Percentiles rank a stretch among this genome's conserved stretches.
phyloP scores from a whole-genome alignment of 2,329 filamentous ascomycete genomes.

The Rhynchosporium graminicola region DNA sequence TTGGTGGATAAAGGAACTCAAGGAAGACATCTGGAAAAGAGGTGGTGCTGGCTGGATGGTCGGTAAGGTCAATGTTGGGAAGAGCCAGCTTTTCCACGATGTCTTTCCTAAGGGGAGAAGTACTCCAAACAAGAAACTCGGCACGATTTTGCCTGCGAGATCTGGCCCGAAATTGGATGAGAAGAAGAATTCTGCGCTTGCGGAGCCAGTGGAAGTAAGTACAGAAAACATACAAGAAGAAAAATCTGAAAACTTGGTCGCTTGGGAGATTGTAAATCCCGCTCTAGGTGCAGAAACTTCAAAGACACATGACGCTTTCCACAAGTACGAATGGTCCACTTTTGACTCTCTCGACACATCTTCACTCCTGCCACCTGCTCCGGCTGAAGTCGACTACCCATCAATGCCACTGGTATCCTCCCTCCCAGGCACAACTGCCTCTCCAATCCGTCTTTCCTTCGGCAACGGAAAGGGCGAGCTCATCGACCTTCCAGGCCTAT shows the following conservation, averaged over 20 bases:
- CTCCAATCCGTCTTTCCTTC: slow-evolving; percentile 90
- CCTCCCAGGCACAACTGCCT: slow-evolving; percentile 90
- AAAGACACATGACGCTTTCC: slow-evolving; percentile 11
- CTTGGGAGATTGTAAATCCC: background rate
- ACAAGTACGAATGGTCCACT: slow-evolving; percentile 22
- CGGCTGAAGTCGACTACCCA: slow-evolving; percentile 73
- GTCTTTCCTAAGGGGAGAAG: slow-evolving; percentile 77
- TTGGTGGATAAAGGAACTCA: slow-evolving; percentile 90
- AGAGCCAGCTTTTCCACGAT: slow-evolving; percentile 85
- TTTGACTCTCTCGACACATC: slow-evolving; percentile 29
- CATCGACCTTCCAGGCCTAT: slow-evolving; percentile 86
- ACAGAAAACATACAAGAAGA: background rate
- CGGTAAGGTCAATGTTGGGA: slow-evolving; percentile 97
- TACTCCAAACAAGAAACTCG: slow-evolving; percentile 24
- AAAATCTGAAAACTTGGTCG: background rate
- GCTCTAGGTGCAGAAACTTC: slow-evolving; percentile 17
- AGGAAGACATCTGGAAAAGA: slow-evolving; percentile 79
- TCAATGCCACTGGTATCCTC: slow-evolving; percentile 84
- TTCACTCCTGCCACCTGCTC: slow-evolving; percentile 74
- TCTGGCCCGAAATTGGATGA: slow-evolving; percentile 3
- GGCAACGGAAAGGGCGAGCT: slow-evolving; percentile 84
- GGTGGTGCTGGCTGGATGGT: slow-evolving; percentile 94
- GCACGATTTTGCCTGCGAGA: slow-evolving; percentile 15
- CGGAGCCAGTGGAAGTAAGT: background rate
- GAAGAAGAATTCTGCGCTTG: background rate